Conservation (phyloP, 202 grass and related monocot species). For the Eragrostis tef region DNA sequence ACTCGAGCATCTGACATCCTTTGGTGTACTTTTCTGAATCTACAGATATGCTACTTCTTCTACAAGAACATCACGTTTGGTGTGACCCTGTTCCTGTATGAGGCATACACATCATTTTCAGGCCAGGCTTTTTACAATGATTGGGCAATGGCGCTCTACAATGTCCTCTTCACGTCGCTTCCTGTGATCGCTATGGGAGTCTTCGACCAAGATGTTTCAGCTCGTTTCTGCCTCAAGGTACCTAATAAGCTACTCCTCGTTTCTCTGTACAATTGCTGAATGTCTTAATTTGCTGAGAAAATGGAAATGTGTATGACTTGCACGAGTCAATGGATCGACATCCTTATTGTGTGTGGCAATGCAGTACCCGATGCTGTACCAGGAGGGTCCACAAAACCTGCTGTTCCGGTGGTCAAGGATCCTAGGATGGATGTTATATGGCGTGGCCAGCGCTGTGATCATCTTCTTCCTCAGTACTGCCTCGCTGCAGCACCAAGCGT, state of each 20-base stretch:
- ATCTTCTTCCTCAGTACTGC: constrained; percentile 68
- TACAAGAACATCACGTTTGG: constrained; percentile 95
- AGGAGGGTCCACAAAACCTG: constrained; percentile 79
- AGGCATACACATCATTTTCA: constrained; percentile 69
- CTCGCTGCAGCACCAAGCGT: constrained; percentile 59
- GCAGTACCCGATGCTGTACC: constrained; percentile 89
- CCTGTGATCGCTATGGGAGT: constrained; percentile 82
- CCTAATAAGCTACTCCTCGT: background rate
- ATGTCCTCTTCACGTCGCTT: constrained; percentile 77
- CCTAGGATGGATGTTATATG: constrained; percentile 83
- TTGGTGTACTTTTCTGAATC: constrained; percentile 10
- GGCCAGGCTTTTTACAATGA: constrained; percentile 78
- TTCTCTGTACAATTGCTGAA: background rate
- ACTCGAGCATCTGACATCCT: background rate
- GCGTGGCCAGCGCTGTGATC: constrained; percentile 52
- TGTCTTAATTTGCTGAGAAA: background rate
- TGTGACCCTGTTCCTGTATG: constrained; percentile 77
- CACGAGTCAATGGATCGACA: background rate
- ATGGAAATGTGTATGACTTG: background rate
- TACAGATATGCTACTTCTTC: constrained; percentile 94
- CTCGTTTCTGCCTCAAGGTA: constrained; percentile 82
- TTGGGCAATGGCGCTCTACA: constrained; percentile 65
- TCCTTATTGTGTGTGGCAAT: background rate
- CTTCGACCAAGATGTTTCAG: constrained; percentile 86
- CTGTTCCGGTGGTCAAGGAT: constrained; percentile 79